Base-by-base conservation (phyloP, 441 rosid species). In the Arabidopsis hybrid region DNA sequence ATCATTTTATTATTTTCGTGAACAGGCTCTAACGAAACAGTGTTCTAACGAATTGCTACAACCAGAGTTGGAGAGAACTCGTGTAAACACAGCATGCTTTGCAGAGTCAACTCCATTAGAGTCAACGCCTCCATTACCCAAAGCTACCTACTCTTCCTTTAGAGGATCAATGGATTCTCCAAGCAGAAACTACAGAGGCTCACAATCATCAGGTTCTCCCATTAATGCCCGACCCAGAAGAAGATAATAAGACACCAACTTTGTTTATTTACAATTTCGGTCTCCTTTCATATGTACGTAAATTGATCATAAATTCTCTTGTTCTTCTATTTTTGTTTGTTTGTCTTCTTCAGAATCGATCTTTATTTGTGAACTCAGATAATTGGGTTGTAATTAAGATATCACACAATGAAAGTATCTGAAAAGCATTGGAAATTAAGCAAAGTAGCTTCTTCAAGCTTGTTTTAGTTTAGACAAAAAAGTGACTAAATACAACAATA, bases 21-120 rank as follows among this genome's bases (percentile, higher is more conserved):
- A 50, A 13, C 87, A 92, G 99, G 97, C 96, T 60, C 84, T 92
- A 46, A 95, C 96, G 6, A 93, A 95, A 81, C 99, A 92, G 74
- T 86, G 80, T 61, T 85, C 92, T 73, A 71, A 89, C 1, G 99
- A 92, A 71, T 79, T 95, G 69, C 91, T 95, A 56, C 97, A 89
- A 79, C 21, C 82, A 39, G 99, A 95, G 81, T 83, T 95, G 5
- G 98, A 92, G 84, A 92, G 97, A 74, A 92, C 99, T 49, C 95
- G 96, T 35, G 77, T 92, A 40, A 95, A 95, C 78, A 85, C 95
- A 5, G 98, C 98, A 69, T 95, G 99, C 79, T 95, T 95, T 56
- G 83, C 80, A 3, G 96, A 89, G 80, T 85, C 98, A 0, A 81
- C 85, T n/a, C 83, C 93, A 10, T 55, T 88, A 77, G 96, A 92